These are phyloP conservation scores for Streptanthus diversifolius DNA, from an alignment of 345 rosid species.

Conservation along the genomic window DNA sequence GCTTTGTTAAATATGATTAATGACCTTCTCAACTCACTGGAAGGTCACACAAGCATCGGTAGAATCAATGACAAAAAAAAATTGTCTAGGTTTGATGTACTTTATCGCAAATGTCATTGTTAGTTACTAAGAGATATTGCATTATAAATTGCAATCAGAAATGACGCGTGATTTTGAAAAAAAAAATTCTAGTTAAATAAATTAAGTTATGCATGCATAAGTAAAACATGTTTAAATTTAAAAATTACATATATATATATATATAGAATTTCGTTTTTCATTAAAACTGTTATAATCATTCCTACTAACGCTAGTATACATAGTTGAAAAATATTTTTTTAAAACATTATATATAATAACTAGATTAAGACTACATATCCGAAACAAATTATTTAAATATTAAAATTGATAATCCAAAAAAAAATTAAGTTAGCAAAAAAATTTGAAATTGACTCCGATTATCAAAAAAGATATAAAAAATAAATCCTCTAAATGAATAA, in stretches of 20 bases:
- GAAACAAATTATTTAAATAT: no score
- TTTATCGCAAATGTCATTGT: conserved; percentile 16
- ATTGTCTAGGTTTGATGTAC: conserved; percentile 19
- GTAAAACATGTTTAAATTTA: not conserved
- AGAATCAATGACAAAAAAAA: not conserved
- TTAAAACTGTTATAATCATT: not conserved
- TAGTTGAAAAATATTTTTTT: not conserved
- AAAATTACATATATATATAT: not conserved
- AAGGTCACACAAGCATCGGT: conserved; percentile 28
- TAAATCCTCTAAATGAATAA: no score
- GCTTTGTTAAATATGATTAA: conserved; percentile 30
- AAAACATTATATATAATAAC: no score
- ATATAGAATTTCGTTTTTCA: no score
- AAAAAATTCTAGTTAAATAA: not conserved
- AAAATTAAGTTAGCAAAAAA: no score
- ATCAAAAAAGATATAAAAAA: no score
- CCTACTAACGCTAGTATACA: not conserved
- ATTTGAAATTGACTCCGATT: no score
- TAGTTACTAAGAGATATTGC: conserved; percentile 14
- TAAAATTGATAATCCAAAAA: no score
- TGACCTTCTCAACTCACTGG: conserved; percentile 25
- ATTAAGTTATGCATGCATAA: not conserved
- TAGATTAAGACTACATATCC: no score
- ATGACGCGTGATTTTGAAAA: not conserved
- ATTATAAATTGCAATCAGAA: not conserved